Percentiles rank a stretch among this genome's conserved stretches.
phyloP scores from a whole-genome alignment of 2,329 filamentous ascomycete genomes.

The Monilinia aucupariae region DNA sequence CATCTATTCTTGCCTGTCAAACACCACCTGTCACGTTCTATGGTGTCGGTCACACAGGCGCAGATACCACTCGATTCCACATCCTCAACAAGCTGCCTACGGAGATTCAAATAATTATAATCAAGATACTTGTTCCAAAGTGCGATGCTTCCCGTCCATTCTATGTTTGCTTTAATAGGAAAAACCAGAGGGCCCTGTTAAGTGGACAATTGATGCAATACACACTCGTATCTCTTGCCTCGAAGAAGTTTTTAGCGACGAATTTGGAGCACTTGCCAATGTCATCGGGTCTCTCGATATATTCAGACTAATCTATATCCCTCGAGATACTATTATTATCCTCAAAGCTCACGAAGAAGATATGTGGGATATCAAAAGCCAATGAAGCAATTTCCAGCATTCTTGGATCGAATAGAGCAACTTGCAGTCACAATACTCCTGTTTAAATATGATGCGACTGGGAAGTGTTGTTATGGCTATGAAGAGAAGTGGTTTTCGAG shows the following conservation, averaged over 20 bases:
- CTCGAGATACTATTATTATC: background rate
- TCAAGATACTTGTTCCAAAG: background rate
- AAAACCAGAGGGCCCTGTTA: background rate
- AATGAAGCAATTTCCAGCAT: too few species aligned
- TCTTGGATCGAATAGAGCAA: too few species aligned
- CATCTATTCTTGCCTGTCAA: background rate
- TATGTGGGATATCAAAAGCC: background rate
- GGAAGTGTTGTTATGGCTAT: too few species aligned
- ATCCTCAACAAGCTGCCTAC: background rate
- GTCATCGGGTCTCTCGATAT: background rate
- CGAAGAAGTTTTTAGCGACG: background rate
- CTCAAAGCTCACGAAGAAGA: background rate
- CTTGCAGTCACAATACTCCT: too few species aligned
- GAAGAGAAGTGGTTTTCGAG: too few species aligned
- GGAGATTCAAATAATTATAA: background rate
- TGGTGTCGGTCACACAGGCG: background rate
- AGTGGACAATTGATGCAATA: background rate
- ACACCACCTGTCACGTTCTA: too few species aligned
- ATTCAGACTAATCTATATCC: background rate
- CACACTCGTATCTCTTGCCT: background rate
- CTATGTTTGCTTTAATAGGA: background rate
- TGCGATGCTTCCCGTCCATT: background rate
- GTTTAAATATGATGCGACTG: too few species aligned
- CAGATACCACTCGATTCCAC: background rate
- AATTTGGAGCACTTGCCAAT: background rate